phyloP scores from a whole-genome alignment of 306 rosid genomes.

The Dicorynia guianensis region DNA sequence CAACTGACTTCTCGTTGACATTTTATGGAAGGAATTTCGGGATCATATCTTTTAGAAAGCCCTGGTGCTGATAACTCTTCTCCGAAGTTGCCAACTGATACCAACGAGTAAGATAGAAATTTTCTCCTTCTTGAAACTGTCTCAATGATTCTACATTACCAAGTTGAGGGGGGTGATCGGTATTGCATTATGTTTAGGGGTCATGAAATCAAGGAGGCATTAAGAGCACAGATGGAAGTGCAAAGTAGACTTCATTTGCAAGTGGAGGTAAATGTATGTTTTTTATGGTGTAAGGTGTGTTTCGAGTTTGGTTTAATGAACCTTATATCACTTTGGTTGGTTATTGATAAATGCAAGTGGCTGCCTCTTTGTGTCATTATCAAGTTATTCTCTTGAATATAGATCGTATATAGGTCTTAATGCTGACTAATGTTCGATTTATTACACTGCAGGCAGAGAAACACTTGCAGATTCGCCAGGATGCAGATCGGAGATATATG shows the following conservation, averaged over 20 bases:
- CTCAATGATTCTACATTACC: constrained; percentile 34
- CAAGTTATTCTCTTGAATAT: neutral
- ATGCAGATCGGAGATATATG: constrained; percentile 85
- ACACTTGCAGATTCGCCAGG: constrained; percentile 95
- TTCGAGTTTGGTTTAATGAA: constrained; percentile 29
- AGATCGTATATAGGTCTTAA: constrained; percentile 19
- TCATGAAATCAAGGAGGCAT: constrained; percentile 94
- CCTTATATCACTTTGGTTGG: constrained; percentile 16
- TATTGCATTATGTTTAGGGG: constrained; percentile 62
- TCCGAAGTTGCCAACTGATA: constrained; percentile 76
- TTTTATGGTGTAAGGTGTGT: constrained; percentile 23
- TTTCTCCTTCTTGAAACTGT: constrained; percentile 39
- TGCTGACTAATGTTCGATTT: constrained; percentile 43
- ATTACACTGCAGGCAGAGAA: constrained; percentile 82
- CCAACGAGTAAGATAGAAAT: constrained; percentile 75
- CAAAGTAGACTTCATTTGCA: constrained; percentile 91
- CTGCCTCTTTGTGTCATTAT: neutral
- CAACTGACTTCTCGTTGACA: constrained; percentile 42
- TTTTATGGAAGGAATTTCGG: constrained; percentile 63
- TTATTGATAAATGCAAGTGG: neutral
- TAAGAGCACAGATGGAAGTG: constrained; percentile 95
- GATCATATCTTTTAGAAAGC: constrained; percentile 82
- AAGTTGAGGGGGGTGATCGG: constrained; percentile 16
- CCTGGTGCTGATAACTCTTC: constrained; percentile 77
- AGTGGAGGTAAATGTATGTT: constrained; percentile 75